Base-by-base conservation (phyloP, 345 rosid genomes). In the Gossypium rotundifolium region DNA sequence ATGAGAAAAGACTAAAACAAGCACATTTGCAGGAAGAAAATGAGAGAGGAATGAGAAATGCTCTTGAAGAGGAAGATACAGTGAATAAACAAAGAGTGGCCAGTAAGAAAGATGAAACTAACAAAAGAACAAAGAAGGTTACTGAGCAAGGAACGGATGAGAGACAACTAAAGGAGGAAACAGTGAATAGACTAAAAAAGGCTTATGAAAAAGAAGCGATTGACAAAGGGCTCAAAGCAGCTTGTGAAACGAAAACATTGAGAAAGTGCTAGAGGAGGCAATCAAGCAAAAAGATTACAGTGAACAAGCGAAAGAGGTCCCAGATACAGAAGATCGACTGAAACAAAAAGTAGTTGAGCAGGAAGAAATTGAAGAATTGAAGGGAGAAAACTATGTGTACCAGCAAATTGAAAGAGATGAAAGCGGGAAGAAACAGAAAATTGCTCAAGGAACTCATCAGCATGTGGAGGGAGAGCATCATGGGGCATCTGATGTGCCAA, bases 91-190 rank as follows among this genome's bases (percentile, higher is more conserved):
- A 55, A 40, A 80, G 65, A 78, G 84, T 86, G 80, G 84, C 75
- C 70, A 42, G n/a, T 82, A 85, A 81, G 71, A 82, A 72, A 67
- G 87, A 84, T 74, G 88, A 85, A 83, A 69, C 44, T 72, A 82
- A 80, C 73, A 83, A 70, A 79, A 85, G 49, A 74, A 63, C 53
- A 63, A 72, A 76, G 54, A 82, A 78, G 74, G 82, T 79, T 79
- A 65, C 59, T 51, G 87, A 80, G 69, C 74, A 75, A 67, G 85
- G 78, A 77, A 87, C 83, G 55, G 77, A 75, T 72, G 85, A 80
- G 33, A 83, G 51, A 69, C 76, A 55, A 68, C 68, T 74, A 45
- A 65, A 65, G 68, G 84, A 78, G 45, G 89, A 79, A 79, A 79
- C 44, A 54, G 82, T 80, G 77, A 84, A 72, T 75, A 82, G 81